Conservation (phyloP, 345 rosid species). For the Syzygium grande region DNA sequence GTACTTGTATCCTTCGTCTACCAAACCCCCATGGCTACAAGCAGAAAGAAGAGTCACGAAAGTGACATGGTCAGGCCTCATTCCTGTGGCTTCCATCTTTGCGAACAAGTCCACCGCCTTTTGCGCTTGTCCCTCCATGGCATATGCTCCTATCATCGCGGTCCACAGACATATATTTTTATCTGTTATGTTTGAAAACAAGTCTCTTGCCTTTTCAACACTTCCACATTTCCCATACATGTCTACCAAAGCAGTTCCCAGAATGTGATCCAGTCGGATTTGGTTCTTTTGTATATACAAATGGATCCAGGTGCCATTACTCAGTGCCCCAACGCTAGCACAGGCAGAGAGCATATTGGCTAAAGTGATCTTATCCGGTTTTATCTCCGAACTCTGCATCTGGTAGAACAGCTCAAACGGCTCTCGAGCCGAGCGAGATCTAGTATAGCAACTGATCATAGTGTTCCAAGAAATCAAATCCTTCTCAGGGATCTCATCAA, state of each 20-base stretch:
- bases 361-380: constrained; percentile 12
- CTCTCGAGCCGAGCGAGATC: not conserved
- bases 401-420: not conserved
- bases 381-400: constrained; percentile 12
- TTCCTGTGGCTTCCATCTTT: constrained; percentile 8
- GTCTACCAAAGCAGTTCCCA: constrained; percentile 10
- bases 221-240: constrained; percentile 16
- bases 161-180: not conserved
- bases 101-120: constrained; percentile 4
- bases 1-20: constrained; percentile 8
- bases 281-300: constrained; percentile 9
- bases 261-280: not conserved
- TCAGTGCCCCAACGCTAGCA: constrained; percentile 7
- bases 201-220: not conserved
- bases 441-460: not conserved
- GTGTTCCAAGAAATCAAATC: constrained; percentile 4
- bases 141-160: not conserved
- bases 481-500: not conserved
- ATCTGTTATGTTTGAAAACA: not conserved
- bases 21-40: constrained; percentile 15
- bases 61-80: constrained; percentile 4
- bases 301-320: constrained; percentile 15
- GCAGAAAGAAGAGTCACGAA: constrained; percentile 16
- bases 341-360: not conserved
- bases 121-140: not conserved